Evolutionary conservation across 805 yeast species (phyloP).

Genomic region (Wickerhamiella dianesei): DNA sequence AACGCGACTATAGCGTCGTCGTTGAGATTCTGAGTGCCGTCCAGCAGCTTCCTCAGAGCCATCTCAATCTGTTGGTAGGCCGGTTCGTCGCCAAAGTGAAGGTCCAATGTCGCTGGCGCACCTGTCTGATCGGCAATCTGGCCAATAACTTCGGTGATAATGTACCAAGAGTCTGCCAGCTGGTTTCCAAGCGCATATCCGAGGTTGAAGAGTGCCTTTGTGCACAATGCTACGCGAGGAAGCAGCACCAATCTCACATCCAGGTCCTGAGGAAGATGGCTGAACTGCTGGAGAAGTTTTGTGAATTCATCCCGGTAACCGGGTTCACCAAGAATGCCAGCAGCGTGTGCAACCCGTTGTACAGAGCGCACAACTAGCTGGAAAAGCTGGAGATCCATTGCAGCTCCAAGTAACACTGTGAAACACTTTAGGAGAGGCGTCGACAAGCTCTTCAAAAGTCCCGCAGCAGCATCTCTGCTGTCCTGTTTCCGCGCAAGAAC

Average conservation of each 20-base stretch:
- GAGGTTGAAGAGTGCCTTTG: conserved; percentile 64
- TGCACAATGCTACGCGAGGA: conserved; percentile 58
- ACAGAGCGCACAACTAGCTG: conserved; percentile 54
- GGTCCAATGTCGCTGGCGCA: background rate
- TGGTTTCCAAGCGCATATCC: conserved; percentile 73
- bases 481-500: conserved; percentile 30
- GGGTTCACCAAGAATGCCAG: conserved; percentile 55
- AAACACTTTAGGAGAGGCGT: conserved; percentile 32
- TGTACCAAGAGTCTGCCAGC: conserved; percentile 52
- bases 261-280: conserved; percentile 11
- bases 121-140: conserved; percentile 8
- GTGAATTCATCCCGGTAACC: conserved; percentile 45
- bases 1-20: conserved; percentile 37
- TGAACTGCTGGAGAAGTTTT: conserved; percentile 19
- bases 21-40: conserved; percentile 46
- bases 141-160: conserved; percentile 28
- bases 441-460: conserved; percentile 7
- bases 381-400: conserved; percentile 58
- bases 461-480: conserved; percentile 14
- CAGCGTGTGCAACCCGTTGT: conserved; percentile 69
- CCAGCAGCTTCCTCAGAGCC: conserved; percentile 47
- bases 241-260: conserved; percentile 26
- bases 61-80: conserved; percentile 33
- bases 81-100: conserved; percentile 13
- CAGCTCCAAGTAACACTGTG: conserved; percentile 43